Base-by-base conservation (phyloP, 1,284 basidiomycete genomes). In the Exsudoporus floridanus region DNA sequence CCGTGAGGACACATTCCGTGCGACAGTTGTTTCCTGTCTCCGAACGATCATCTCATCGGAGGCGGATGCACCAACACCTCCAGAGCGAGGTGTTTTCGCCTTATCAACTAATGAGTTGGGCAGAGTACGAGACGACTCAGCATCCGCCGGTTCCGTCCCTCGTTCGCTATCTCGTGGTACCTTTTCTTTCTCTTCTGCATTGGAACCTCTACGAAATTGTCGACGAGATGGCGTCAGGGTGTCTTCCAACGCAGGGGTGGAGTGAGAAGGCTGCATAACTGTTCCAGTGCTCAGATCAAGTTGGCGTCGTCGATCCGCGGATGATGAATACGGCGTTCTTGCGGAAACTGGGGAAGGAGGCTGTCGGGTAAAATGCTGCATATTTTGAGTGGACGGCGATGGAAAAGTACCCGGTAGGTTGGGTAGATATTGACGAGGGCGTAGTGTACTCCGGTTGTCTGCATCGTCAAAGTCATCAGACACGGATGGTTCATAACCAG, bases 401-500 rank as follows among this genome's bases (percentile, higher is more conserved):
- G 63, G 31, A 63, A 56, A 71, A 49, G 64, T 36, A 49, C 54
- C 62, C 9, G 67, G 64, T 27, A 74, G 69, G 46, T 69, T 74
- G 4, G 69, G 66, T 16, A 44, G 27, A 46, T 60, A 70, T 45
- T 73, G 69, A 44, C 66, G 70, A 31, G 77, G 73, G 7, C 78
- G 79, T 16, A 74, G 60, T 23, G 73, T 72, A 23, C 73, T 70
- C 46, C 80, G 74, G 50, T 77, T 72, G 53, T 56, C 83, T 44
- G 72, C 73, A 64, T 80, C 79, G 48, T 88, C 84, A 48, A 82
- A 68, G 62, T 88, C 86, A 56, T 83, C 82, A 25, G 79, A 80
- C 30, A 74, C 67, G 16, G 81, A 82, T 25, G 85, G 84, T 49
- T 90, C 88, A 63, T 90, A 88, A 25, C 85, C 86, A 27, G 77